phyloP scores from a whole-genome alignment of 306 rosid genomes.

The Trichosanthes cucumerina region DNA sequence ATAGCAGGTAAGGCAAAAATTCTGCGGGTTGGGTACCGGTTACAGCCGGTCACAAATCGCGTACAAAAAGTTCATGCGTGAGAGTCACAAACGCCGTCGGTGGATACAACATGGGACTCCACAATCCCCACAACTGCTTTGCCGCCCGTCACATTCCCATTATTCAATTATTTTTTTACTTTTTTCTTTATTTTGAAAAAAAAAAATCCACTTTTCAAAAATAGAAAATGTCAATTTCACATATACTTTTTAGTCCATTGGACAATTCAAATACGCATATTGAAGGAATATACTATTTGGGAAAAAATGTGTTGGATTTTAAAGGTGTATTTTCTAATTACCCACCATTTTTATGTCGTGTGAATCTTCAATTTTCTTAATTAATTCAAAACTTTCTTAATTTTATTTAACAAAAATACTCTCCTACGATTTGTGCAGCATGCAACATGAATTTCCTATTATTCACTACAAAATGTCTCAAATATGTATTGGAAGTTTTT shows the following conservation, averaged over 20 bases:
- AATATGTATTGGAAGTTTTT: background rate
- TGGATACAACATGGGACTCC: slow-evolving; percentile 11
- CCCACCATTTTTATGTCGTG: background rate
- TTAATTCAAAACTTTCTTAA: background rate
- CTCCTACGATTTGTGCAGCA: too few relatives aligned
- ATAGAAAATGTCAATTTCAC: background rate
- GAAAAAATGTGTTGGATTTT: background rate
- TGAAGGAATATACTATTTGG: background rate
- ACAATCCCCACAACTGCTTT: background rate
- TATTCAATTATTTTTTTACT: background rate
- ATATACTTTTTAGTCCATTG: background rate
- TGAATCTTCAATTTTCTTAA: background rate
- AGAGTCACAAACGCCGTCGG: slow-evolving; percentile 12
- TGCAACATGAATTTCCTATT: too few relatives aligned
- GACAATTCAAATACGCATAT: background rate
- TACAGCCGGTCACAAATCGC: background rate
- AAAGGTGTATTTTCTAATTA: background rate
- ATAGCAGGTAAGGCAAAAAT: background rate
- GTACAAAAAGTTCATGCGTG: background rate
- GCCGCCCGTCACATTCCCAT: background rate
- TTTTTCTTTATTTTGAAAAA: background rate
- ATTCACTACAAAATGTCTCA: background rate
- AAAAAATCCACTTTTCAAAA: background rate
- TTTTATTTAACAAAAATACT: too few relatives aligned
- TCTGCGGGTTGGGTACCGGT: background rate